Conservation (phyloP, 2,329 filamentous ascomycete species). For the Waltergamsia citrina region DNA sequence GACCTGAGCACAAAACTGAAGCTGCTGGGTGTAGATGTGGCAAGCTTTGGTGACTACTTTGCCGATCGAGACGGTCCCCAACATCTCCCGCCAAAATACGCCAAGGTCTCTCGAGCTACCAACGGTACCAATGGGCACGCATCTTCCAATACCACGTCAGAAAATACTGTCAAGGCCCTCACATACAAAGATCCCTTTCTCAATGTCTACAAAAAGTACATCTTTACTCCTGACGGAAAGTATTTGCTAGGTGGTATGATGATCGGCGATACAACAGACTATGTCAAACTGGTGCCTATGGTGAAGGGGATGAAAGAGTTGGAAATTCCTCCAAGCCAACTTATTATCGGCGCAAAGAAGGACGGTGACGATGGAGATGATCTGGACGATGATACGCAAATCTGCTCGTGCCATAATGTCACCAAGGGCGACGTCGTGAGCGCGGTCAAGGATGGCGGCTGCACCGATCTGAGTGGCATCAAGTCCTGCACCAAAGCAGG, state of each 20-base stretch:
- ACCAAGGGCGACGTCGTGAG: slow-evolving; percentile 72
- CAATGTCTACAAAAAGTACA: slow-evolving; percentile 86
- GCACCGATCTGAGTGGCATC: slow-evolving; percentile 72
- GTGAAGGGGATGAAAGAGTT: slow-evolving; percentile 76
- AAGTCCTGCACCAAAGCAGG: slow-evolving; percentile 89
- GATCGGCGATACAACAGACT: slow-evolving; percentile 88
- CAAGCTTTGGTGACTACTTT: slow-evolving; percentile 90
- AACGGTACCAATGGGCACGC: slow-evolving; percentile 3
- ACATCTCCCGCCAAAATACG: slow-evolving; percentile 53
- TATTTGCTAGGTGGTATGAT: slow-evolving; percentile 94
- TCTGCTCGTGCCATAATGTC: slow-evolving; percentile 91
- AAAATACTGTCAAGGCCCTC: slow-evolving; percentile 58
- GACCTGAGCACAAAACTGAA: slow-evolving; percentile 90
- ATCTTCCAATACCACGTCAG: not conserved
- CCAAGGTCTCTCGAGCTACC: slow-evolving; percentile 26
- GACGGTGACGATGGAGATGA: slow-evolving; percentile 70
- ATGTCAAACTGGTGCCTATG: slow-evolving; percentile 79
- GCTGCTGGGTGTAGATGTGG: slow-evolving; percentile 80
- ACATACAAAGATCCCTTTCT: slow-evolving; percentile 86
- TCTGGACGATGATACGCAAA: slow-evolving; percentile 74
- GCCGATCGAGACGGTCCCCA: slow-evolving; percentile 78
- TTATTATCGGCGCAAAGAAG: slow-evolving; percentile 72
- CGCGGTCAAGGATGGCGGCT: slow-evolving; percentile 65
- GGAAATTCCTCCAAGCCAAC: slow-evolving; percentile 68
- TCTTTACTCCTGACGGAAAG: slow-evolving; percentile 84